Conservation (phyloP, 2,329 filamentous ascomycete genomes). For the Tolypocladium ovalisporum region DNA sequence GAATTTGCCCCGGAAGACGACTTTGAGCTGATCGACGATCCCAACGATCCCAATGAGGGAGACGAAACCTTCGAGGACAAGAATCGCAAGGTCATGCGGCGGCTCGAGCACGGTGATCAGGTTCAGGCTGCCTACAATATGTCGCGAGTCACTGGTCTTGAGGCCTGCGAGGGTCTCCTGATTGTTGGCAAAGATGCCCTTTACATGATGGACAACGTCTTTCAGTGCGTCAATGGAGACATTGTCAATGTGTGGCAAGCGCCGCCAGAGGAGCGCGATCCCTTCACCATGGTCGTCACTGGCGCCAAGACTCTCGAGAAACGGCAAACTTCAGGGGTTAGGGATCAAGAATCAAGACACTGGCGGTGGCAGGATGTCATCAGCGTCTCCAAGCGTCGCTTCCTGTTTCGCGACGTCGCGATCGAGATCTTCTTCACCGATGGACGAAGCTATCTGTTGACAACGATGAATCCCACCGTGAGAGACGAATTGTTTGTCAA, state of each 20-base stretch:
- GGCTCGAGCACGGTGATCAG: conserved; percentile 78
- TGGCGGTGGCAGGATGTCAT: conserved; percentile 95
- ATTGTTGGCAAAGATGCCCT: conserved; percentile 86
- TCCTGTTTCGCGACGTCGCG: conserved; percentile 88
- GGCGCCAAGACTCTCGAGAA: conserved; percentile 50
- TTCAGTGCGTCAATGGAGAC: conserved; percentile 88
- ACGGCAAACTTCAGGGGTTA: conserved; percentile 40
- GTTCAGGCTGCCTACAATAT: conserved; percentile 94
- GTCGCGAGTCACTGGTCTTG: conserved; percentile 84
- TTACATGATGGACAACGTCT: conserved; percentile 94
- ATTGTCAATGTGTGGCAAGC: conserved; percentile 97
- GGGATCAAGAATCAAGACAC: conserved; percentile 71
- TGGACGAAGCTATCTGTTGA: conserved; percentile 87
- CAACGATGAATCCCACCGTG: conserved; percentile 60
- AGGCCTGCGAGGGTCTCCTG: conserved; percentile 85
- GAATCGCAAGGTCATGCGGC: conserved; percentile 94
- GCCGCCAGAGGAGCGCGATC: conserved; percentile 81
- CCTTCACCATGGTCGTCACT: conserved; percentile 88
- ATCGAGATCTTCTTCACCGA: conserved; percentile 98
- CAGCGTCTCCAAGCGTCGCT: conserved; percentile 89
- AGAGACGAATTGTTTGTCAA: conserved; percentile 75
- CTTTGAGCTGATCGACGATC: conserved; percentile 92
- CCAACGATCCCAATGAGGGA: conserved; percentile 67
- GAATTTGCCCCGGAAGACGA: conserved; percentile 59
- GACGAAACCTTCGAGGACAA: conserved; percentile 86